Percentiles rank a stretch among this genome's conserved stretches.
Conservation (phyloP, 495 filamentous ascomycete species). For the Lindgomyces ingoldianus region DNA sequence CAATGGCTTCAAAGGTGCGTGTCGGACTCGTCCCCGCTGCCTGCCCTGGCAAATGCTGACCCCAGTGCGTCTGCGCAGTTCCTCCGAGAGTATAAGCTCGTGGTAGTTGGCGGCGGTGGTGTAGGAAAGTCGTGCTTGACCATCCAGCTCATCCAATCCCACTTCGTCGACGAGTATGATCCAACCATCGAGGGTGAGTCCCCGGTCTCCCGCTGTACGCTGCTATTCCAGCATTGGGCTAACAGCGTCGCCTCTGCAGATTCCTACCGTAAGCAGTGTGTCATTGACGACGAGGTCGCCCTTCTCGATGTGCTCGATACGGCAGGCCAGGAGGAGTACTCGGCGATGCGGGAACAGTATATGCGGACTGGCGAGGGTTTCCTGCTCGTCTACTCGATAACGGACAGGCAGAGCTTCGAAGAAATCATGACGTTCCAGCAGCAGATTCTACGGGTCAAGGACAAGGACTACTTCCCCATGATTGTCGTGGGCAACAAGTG, state of each 20-base stretch:
- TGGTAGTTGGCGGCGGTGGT: slow-evolving; percentile 96
- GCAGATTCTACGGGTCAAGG: slow-evolving; percentile 97
- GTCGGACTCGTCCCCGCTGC: slow-evolving; percentile 2
- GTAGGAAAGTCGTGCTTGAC: slow-evolving; percentile 99
- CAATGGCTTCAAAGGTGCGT: slow-evolving; percentile 39
- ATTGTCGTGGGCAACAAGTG: slow-evolving; percentile 99
- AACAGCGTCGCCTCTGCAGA: slow-evolving; percentile 56
- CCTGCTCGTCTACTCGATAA: slow-evolving; percentile 96
- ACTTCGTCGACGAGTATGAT: slow-evolving; percentile 99
- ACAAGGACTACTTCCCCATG: slow-evolving; percentile 99
- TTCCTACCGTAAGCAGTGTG: slow-evolving; percentile 99
- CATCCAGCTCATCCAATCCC: slow-evolving; percentile 97
- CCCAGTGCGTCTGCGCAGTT: slow-evolving; percentile 60
- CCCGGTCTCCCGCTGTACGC: not conserved
- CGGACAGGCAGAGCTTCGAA: slow-evolving; percentile 93
- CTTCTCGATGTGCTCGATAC: slow-evolving; percentile 97
- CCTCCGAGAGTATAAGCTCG: slow-evolving; percentile 97
- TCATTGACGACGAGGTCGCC: slow-evolving; percentile 96
- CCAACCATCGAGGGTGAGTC: slow-evolving; percentile 94
- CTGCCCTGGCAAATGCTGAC: slow-evolving; percentile 20
- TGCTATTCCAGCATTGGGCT: slow-evolving; percentile 11
- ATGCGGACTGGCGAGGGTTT: slow-evolving; percentile 99
- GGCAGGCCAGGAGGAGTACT: slow-evolving; percentile 98
- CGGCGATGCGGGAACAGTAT: slow-evolving; percentile 99
- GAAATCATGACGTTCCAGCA: slow-evolving; percentile 98